Conservation (phyloP, 73 alveolate species). For the Paramecium sexaurelia region DNA sequence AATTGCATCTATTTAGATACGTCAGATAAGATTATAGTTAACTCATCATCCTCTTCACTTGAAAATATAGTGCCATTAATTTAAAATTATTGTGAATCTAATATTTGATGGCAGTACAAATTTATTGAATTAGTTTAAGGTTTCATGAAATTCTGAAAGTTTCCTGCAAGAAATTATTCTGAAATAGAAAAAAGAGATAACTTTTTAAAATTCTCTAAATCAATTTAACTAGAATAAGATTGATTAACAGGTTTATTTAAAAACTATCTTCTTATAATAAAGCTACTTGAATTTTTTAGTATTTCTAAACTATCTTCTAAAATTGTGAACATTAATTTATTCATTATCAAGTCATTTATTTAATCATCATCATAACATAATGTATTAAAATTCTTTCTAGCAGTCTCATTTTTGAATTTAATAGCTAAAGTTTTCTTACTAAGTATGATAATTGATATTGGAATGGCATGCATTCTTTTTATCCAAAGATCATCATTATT, state of each 20-base stretch:
- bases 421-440: not conserved
- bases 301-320: not conserved
- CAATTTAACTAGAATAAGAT: not conserved
- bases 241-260: not conserved
- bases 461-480: not conserved
- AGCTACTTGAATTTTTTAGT: not conserved
- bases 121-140: not conserved
- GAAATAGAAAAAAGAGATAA: not conserved
- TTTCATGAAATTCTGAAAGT: not conserved
- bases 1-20: not conserved
- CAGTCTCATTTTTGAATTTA: not conserved
- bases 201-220: not conserved
- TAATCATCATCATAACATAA: not conserved
- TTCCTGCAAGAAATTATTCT: not conserved
- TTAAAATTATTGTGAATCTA: not conserved
- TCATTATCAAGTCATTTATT: not conserved
- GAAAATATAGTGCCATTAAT: not conserved
- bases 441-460: not conserved
- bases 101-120: not conserved
- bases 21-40: not conserved
- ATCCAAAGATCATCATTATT: not conserved
- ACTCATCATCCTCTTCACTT: not conserved
- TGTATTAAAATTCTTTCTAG: not conserved
- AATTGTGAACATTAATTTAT: not conserved
- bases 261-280: not conserved